phyloP scores from a whole-genome alignment of 129 eudicot genomes.

The Smallanthus sonchifolius region DNA sequence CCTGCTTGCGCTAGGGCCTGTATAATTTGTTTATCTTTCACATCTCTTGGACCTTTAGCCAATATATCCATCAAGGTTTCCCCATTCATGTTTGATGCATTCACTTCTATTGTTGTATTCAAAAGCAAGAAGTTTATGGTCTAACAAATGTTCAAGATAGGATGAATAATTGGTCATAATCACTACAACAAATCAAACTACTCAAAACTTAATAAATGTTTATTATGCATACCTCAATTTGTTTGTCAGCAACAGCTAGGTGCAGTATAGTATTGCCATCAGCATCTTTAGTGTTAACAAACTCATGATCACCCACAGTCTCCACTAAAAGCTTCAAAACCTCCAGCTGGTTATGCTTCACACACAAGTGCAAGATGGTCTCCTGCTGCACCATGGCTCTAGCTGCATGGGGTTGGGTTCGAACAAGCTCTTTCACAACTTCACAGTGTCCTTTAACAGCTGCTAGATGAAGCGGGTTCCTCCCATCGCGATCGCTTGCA shows the following conservation, averaged over 20 bases:
- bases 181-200: not conserved
- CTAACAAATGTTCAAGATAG: not conserved
- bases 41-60: slow-evolving; percentile 22
- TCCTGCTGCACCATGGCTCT: slow-evolving; percentile 21
- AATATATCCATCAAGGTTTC: slow-evolving; percentile 25
- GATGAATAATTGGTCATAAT: not conserved
- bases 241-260: slow-evolving; percentile 37
- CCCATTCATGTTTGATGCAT: slow-evolving; percentile 23
- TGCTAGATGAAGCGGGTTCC: slow-evolving; percentile 54
- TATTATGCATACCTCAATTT: slow-evolving; percentile 26
- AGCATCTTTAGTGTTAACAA: slow-evolving; percentile 30
- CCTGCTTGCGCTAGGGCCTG: slow-evolving; percentile 17
- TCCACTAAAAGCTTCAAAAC: slow-evolving; percentile 30
- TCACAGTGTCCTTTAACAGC: slow-evolving; percentile 40
- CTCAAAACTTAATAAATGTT: not conserved
- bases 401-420: slow-evolving; percentile 35
- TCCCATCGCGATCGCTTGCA: slow-evolving; percentile 42
- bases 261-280: slow-evolving; percentile 42
- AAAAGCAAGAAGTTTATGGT: slow-evolving; percentile 27
- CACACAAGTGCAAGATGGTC: slow-evolving; percentile 44
- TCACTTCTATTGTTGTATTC: slow-evolving; percentile 24
- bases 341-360: slow-evolving; percentile 36
- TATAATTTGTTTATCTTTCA: slow-evolving; percentile 21
- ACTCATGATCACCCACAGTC: slow-evolving; percentile 17
- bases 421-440: slow-evolving; percentile 36